These are phyloP conservation scores for Elsinoe batatas DNA, from an alignment of 2,329 filamentous ascomycete genomes.

Conservation along the genomic window DNA sequence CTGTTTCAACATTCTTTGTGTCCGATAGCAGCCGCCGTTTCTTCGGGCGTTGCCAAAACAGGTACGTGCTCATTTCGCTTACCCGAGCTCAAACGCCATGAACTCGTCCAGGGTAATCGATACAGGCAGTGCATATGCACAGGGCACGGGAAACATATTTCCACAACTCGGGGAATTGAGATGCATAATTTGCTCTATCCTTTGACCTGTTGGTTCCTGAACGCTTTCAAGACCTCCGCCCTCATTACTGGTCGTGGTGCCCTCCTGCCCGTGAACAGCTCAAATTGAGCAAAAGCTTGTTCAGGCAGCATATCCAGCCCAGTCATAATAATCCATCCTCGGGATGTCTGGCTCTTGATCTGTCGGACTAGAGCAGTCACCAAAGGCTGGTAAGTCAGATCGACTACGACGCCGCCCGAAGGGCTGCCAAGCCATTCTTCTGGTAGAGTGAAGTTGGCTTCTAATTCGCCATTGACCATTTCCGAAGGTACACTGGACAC, in stretches of 20 bases:
- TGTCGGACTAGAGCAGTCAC: conserved; percentile 62
- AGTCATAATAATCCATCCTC: conserved; percentile 66
- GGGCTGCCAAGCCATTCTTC: conserved; percentile 59
- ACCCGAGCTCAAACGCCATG: not conserved
- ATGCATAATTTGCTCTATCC: too few relatives aligned
- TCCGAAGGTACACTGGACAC: conserved; percentile 68
- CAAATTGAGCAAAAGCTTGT: conserved; percentile 73
- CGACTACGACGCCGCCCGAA: conserved; percentile 66
- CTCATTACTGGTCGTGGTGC: conserved; percentile 64
- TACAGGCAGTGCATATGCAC: not conserved
- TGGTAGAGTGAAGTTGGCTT: conserved; percentile 62
- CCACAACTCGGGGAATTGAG: too few relatives aligned
- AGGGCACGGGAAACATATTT: too few relatives aligned
- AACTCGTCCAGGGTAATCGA: not conserved
- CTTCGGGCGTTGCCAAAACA: not conserved
- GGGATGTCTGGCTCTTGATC: conserved; percentile 48
- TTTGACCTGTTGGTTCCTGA: not conserved
- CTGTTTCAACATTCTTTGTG: not conserved
- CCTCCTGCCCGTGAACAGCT: conserved; percentile 65
- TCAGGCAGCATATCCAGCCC: conserved; percentile 67
- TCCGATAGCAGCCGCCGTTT: not conserved
- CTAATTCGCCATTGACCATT: conserved; percentile 51
- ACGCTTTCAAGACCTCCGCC: conserved; percentile 44
- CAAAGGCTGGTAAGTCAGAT: conserved; percentile 61
- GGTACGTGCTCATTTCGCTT: not conserved